phyloP scores from a whole-genome alignment of 768 basidiomycete species.

The Mrakia gelida region DNA sequence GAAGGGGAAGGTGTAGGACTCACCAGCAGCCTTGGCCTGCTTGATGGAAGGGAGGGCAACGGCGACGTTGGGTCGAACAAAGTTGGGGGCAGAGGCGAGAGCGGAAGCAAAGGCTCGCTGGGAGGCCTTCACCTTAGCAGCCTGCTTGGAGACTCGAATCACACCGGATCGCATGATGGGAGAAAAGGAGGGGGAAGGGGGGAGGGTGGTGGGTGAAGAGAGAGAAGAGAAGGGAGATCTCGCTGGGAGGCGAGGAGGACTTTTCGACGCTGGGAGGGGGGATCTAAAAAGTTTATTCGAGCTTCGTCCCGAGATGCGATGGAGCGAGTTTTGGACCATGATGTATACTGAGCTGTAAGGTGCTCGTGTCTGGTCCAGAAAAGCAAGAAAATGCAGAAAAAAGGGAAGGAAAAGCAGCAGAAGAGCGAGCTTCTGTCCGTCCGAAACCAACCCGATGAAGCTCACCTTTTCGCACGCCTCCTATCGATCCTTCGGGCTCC shows the following conservation, averaged over 20 bases:
- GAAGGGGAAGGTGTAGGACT: not conserved
- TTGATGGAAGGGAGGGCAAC: conserved; percentile 17
- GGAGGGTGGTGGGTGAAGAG: conserved; percentile 6
- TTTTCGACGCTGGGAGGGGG: not conserved
- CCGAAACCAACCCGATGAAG: no score
- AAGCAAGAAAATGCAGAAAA: no score
- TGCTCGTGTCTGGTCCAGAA: no score
- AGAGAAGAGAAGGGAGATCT: not conserved
- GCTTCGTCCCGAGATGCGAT: no score
- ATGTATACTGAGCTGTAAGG: no score
- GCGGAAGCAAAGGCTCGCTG: conserved; percentile 28
- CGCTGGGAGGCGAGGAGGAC: not conserved
- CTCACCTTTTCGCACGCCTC: no score
- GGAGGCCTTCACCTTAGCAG: conserved; percentile 27
- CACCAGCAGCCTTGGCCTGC: conserved; percentile 22
- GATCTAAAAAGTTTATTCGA: no score
- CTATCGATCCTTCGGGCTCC: no score
- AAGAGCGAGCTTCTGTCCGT: no score
- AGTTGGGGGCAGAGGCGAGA: conserved; percentile 18
- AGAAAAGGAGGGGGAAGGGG: not conserved
- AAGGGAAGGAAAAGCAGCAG: no score
- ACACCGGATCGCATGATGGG: conserved; percentile 30
- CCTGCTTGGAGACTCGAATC: conserved; percentile 28
- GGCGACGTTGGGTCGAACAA: conserved; percentile 26
- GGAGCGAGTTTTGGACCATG: no score